phyloP scores from a whole-genome alignment of 495 filamentous ascomycete species.

The Mytilinidion resinicola region DNA sequence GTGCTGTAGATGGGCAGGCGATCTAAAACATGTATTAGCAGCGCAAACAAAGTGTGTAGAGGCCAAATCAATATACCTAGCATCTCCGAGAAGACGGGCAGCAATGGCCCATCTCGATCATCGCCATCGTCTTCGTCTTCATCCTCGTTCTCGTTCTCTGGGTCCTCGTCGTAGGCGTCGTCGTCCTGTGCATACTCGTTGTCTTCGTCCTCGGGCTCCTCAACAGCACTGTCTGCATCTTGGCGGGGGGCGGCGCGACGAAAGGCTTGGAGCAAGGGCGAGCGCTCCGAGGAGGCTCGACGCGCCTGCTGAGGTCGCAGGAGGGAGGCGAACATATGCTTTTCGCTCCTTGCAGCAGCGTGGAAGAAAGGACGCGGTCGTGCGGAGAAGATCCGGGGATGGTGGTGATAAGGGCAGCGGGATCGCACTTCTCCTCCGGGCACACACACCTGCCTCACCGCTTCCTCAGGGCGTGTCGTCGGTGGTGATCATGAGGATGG shows the following conservation, averaged over 20 bases:
- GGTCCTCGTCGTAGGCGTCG: conserved; percentile 11
- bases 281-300: conserved; percentile 12
- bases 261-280: conserved; percentile 21
- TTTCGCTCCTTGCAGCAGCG: background rate
- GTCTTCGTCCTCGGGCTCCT: background rate
- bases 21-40: conserved; percentile 41
- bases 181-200: conserved; percentile 10
- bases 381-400: background rate
- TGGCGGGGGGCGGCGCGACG: conserved; percentile 7
- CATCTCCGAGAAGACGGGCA: conserved; percentile 27
- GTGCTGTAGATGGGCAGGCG: conserved; percentile 80
- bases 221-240: background rate
- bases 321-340: conserved; percentile 25
- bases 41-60: conserved; percentile 12
- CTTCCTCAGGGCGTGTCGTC: background rate
- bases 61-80: conserved; percentile 15
- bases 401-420: background rate
- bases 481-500: background rate
- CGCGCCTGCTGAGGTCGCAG: conserved; percentile 13
- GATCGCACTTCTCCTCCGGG: background rate
- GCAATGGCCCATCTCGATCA: conserved; percentile 19
- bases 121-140: conserved; percentile 6
- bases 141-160: conserved; percentile 8
- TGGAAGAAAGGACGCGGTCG: background rate
- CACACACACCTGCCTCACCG: background rate